A percentile compares a stretch with the other conserved stretches of the same genome.
phyloP scores from a whole-genome alignment of 495 filamentous ascomycete species.

The Parathielavia appendiculata region DNA sequence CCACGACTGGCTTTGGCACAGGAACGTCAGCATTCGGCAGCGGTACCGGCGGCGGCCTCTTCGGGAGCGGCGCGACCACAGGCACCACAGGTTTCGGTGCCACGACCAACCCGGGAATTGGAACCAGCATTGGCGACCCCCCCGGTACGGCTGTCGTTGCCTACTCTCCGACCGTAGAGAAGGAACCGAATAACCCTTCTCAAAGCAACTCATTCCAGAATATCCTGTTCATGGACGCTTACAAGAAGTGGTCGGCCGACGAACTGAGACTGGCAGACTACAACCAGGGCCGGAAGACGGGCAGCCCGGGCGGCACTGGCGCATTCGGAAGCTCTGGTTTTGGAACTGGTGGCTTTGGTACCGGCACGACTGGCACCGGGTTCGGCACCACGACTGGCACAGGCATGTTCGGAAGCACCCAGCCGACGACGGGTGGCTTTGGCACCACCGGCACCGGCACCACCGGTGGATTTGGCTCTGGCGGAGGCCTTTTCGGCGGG shows the following conservation, averaged over 20 bases:
- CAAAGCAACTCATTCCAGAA: constrained; percentile 76
- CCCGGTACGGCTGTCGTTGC: constrained; percentile 67
- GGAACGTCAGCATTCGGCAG: constrained; percentile 37
- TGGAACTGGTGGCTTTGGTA: constrained; percentile 43
- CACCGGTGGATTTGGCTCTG: constrained; percentile 42
- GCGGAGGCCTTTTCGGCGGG: constrained; percentile 49
- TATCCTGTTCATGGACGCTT: constrained; percentile 78
- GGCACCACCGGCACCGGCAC: constrained; percentile 40
- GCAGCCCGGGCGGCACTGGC: constrained; percentile 72
- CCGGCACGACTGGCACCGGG: constrained; percentile 43
- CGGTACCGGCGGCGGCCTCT: constrained; percentile 43
- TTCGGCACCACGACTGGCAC: constrained; percentile 46
- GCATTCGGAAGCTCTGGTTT: constrained; percentile 74
- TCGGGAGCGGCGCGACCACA: constrained; percentile 38
- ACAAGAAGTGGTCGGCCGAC: constrained; percentile 84
- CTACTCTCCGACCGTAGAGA: constrained; percentile 74
- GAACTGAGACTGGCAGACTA: constrained; percentile 89
- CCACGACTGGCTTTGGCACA: constrained; percentile 30
- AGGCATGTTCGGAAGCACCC: constrained; percentile 43
- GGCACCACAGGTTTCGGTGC: constrained; percentile 49
- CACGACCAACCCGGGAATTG: constrained; percentile 37
- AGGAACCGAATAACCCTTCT: constrained; percentile 55
- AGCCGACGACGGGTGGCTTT: constrained; percentile 36
- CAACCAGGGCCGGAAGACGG: constrained; percentile 73
- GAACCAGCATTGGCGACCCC: constrained; percentile 45